These are phyloP conservation scores for Suhomyces maxii DNA, from an alignment of 1,139 yeast species.

Conservation along the genomic window DNA sequence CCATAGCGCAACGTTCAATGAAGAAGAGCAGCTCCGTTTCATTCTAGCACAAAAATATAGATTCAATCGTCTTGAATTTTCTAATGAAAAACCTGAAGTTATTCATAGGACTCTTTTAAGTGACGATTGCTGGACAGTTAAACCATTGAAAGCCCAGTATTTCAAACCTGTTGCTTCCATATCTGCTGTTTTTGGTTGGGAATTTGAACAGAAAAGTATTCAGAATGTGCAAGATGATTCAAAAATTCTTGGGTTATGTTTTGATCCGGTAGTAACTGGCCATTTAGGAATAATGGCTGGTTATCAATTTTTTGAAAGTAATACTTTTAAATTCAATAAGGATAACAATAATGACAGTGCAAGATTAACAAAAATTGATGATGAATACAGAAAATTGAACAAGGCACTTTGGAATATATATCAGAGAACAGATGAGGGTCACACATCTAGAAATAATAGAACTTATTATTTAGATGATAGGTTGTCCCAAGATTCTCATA, in stretches of 20 bases:
- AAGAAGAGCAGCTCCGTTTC: too few relatives aligned
- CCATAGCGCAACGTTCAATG: too few relatives aligned
- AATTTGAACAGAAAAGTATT: constrained; percentile 35
- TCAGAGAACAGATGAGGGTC: background rate
- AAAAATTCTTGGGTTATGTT: constrained; percentile 30
- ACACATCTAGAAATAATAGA: constrained; percentile 15
- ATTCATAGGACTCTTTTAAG: constrained; percentile 32
- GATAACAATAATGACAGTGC: constrained; percentile 12
- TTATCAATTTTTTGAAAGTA: constrained; percentile 40
- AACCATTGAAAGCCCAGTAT: constrained; percentile 35
- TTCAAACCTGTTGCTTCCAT: constrained; percentile 54
- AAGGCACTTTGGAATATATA: constrained; percentile 19
- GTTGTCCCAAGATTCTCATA: background rate
- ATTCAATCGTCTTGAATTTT: constrained; percentile 26
- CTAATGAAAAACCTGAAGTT: constrained; percentile 22
- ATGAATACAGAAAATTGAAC: constrained; percentile 36
- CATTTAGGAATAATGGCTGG: constrained; percentile 48
- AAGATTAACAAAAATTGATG: constrained; percentile 34
- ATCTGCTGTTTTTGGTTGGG: constrained; percentile 45
- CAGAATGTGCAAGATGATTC: constrained; percentile 37
- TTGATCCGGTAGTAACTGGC: constrained; percentile 40
- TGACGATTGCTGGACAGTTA: constrained; percentile 60
- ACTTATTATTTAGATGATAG: constrained; percentile 8
- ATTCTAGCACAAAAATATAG: constrained; percentile 4
- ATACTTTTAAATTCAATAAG: background rate